Evolutionary conservation across 371 early-diverging fungal genomes (phyloP).

Genomic region (Funneliformis caledonium): DNA sequence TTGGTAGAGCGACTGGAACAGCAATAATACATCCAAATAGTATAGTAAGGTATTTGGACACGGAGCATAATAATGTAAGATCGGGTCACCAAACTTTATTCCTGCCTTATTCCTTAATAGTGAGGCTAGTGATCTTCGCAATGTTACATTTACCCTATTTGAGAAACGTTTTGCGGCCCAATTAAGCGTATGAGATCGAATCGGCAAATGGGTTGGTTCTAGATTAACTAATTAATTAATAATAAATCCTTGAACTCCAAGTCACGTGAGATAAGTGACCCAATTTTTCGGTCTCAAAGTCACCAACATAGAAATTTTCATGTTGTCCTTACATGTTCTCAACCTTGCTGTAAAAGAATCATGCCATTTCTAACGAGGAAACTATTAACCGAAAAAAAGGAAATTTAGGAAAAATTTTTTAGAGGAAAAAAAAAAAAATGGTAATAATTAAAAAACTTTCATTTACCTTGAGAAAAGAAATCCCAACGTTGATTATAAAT

Average conservation of each 20-base stretch:
- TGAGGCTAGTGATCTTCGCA: not conserved
- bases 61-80: conserved; percentile 33
- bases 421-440: not conserved
- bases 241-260: conserved; percentile 8
- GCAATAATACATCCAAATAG: conserved; percentile 35
- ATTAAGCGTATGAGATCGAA: not conserved
- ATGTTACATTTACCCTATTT: conserved; percentile 24
- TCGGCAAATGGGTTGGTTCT: conserved; percentile 18
- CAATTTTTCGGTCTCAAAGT: conserved; percentile 33
- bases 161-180: conserved; percentile 26
- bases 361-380: conserved; percentile 6
- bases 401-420: not conserved
- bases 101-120: not conserved
- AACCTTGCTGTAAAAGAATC: conserved; percentile 17
- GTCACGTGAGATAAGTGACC: conserved; percentile 6
- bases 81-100: conserved; percentile 19
- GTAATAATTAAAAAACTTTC: not conserved
- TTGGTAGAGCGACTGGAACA: conserved; percentile 33
- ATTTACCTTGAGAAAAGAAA: conserved; percentile 34
- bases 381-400: conserved; percentile 14
- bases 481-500: conserved; percentile 36
- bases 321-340: conserved; percentile 31
- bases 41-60: conserved; percentile 31
- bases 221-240: too few species aligned
- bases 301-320: conserved; percentile 20